These are phyloP conservation scores for Ehretia macrophylla DNA, from an alignment of 257 asterid genomes.

Conservation along the genomic window DNA sequence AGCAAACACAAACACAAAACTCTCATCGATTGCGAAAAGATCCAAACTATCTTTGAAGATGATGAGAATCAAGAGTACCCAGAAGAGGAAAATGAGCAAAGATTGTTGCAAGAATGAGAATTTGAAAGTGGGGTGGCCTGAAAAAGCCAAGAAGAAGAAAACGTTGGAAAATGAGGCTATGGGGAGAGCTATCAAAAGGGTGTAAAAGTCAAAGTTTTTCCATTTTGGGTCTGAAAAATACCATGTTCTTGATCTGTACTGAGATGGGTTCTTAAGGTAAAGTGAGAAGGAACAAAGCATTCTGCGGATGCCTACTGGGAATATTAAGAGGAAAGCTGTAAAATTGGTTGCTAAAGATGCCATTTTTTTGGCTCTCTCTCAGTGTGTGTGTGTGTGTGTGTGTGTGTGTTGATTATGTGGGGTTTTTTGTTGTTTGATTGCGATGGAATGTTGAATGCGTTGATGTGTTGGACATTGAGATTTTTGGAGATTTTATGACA, in stretches of 20 bases:
- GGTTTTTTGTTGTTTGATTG: not conserved
- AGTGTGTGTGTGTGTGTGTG: not conserved
- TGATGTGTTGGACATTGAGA: too few species aligned
- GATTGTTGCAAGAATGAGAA: constrained; percentile 76
- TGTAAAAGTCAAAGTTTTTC: constrained; percentile 65
- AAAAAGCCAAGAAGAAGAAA: constrained; percentile 49
- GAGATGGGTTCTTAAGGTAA: constrained; percentile 63
- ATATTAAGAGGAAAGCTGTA: constrained; percentile 61
- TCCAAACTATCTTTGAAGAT: constrained; percentile 47
- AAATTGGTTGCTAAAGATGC: constrained; percentile 73
- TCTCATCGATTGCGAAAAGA: constrained; percentile 51
- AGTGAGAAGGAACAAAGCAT: constrained; percentile 49
- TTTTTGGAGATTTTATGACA: too few species aligned
- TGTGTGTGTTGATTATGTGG: not conserved
- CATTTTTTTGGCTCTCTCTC: constrained; percentile 23
- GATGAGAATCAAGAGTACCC: constrained; percentile 56
- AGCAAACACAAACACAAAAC: constrained; percentile 42
- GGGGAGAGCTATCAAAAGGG: constrained; percentile 57
- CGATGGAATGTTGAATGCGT: too few species aligned
- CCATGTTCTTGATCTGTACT: constrained; percentile 64
- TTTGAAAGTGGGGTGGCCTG: constrained; percentile 48
- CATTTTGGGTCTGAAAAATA: constrained; percentile 69
- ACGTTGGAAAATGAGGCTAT: constrained; percentile 53
- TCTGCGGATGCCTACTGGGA: constrained; percentile 66
- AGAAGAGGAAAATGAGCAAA: constrained; percentile 48